Evolutionary conservation across 192 early-diverging fungal genomes (phyloP).

Genomic region (Geosiphon pyriformis): DNA sequence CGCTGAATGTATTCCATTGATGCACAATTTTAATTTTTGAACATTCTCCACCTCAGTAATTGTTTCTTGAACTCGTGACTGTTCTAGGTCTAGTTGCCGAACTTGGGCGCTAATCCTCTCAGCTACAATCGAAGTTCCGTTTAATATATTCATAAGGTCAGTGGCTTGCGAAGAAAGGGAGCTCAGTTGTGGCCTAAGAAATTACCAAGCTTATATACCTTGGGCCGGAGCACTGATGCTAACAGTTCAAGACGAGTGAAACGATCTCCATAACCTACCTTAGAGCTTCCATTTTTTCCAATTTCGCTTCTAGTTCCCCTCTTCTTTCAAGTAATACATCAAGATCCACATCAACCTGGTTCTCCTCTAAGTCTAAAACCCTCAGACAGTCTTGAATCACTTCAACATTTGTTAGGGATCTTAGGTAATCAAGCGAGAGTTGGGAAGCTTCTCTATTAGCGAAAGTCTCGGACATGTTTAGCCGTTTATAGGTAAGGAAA

Average conservation of each 20-base stretch:
- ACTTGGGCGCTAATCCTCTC: constrained; percentile 83
- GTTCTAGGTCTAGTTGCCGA: constrained; percentile 76
- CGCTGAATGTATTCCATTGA: constrained; percentile 58
- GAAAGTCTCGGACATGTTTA: too few species aligned
- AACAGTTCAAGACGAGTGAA: neutral
- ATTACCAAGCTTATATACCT: neutral
- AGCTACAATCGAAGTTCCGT: constrained; percentile 64
- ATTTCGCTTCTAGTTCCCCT: constrained; percentile 41
- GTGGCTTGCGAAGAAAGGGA: constrained; percentile 43
- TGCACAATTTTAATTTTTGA: constrained; percentile 66
- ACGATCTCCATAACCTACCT: constrained; percentile 33
- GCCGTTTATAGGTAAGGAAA: too few species aligned
- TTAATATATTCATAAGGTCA: constrained; percentile 48
- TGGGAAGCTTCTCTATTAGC: constrained; percentile 3
- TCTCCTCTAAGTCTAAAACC: constrained; percentile 58
- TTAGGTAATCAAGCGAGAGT: constrained; percentile 30
- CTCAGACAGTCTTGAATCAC: constrained; percentile 56
- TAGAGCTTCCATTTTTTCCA: constrained; percentile 48
- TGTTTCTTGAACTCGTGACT: constrained; percentile 64
- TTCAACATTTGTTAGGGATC: constrained; percentile 54
- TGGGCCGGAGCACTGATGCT: too few species aligned
- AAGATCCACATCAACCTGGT: constrained; percentile 50
- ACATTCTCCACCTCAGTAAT: constrained; percentile 70
- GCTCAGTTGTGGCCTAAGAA: constrained; percentile 48
- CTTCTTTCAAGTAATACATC: constrained; percentile 51